Conservation (phyloP, 176 grass and related monocot genomes). For the Triticum aestivum region IWGSC_CS_RefSeq_v2.1 NC_057807.1:706799316-706799815, state of each 20-base stretch:
- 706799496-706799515: background rate
- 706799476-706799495: background rate
- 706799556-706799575: conserved; percentile 33
- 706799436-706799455: background rate
- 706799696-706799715: conserved; percentile 40
- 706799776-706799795: conserved; percentile 60
- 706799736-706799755: conserved; percentile 86
- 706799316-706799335: background rate
- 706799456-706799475: background rate
- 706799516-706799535: conserved; percentile 56
- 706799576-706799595: conserved; percentile 46
- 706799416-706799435: background rate
- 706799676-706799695: conserved; percentile 65
- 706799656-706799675: conserved; percentile 51
- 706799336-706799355: background rate
- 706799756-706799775: conserved; percentile 81
- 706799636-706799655: conserved; percentile 64
- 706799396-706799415: background rate
- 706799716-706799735: conserved; percentile 62
- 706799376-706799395: background rate
- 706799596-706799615: conserved; percentile 52
- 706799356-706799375: background rate
- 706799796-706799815: conserved; percentile 82
- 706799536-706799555: conserved; percentile 61
- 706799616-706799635: conserved; percentile 71